phyloP scores from a whole-genome alignment of 2,329 filamentous ascomycete species.

The Torrubiella hemipterigena region DNA sequence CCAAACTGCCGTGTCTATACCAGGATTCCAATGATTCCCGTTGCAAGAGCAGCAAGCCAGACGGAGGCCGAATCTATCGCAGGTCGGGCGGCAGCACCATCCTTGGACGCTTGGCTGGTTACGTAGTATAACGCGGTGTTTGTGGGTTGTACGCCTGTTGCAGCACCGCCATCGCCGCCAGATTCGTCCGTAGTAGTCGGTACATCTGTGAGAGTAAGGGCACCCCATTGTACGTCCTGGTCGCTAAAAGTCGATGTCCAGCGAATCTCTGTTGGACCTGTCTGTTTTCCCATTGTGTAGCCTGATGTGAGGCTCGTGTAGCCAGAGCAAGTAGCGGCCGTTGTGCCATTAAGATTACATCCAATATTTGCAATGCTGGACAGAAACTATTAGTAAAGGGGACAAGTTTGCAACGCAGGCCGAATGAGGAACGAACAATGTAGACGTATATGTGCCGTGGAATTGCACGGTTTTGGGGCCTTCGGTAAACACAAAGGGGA shows the following conservation, averaged over 20 bases:
- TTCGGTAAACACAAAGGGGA: slow-evolving; percentile 34
- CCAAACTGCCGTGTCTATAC: too few relatives aligned
- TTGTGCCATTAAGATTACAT: slow-evolving; percentile 28
- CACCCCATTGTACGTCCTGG: slow-evolving; percentile 29
- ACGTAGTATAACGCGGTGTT: too few relatives aligned
- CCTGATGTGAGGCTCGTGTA: slow-evolving; percentile 31
- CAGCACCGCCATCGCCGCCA: slow-evolving; percentile 12
- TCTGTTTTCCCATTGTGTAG: slow-evolving; percentile 23
- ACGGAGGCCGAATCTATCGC: too few relatives aligned
- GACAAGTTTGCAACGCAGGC: background rate
- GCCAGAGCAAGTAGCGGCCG: slow-evolving; percentile 33
- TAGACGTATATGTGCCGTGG: slow-evolving; percentile 28
- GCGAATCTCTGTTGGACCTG: slow-evolving; percentile 28
- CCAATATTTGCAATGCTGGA: slow-evolving; percentile 30
- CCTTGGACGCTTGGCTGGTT: too few relatives aligned
- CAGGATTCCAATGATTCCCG: too few relatives aligned
- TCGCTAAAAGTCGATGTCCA: slow-evolving; percentile 33
- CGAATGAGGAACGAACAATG: slow-evolving; percentile 22
- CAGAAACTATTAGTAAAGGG: slow-evolving; percentile 3
- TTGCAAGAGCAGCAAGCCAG: too few relatives aligned
- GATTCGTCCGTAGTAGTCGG: slow-evolving; percentile 19
- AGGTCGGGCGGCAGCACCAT: too few relatives aligned
- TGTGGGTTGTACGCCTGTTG: background rate
- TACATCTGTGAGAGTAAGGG: slow-evolving; percentile 27
- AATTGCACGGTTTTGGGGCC: slow-evolving; percentile 31